Evolutionary conservation across 2,329 filamentous ascomycete species (phyloP).

Genomic region (Tolypocladium nubicola): DNA sequence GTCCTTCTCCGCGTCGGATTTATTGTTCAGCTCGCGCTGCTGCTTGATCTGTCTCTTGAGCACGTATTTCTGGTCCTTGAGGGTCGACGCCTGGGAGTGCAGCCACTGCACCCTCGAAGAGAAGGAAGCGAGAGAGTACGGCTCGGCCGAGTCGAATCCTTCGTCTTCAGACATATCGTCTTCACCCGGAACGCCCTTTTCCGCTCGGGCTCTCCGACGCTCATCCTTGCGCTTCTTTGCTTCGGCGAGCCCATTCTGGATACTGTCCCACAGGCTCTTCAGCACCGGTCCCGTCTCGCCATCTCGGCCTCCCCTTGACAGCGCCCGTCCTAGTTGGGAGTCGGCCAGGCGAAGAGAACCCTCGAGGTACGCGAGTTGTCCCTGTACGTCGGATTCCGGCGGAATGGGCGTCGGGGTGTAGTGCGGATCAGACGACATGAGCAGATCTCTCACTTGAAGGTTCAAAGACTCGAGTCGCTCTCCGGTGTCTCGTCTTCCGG

Average conservation of each 20-base stretch:
- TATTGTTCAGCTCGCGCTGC: conserved; percentile 84
- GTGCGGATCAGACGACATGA: conserved; percentile 35
- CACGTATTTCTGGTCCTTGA: conserved; percentile 83
- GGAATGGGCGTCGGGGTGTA: conserved; percentile 48
- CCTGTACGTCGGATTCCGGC: conserved; percentile 46
- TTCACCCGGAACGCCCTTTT: conserved; percentile 48
- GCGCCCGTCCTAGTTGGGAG: conserved; percentile 27
- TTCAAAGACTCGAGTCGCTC: conserved; percentile 53
- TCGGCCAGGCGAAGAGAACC: conserved; percentile 43
- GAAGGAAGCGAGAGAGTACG: conserved; percentile 67
- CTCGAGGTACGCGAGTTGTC: conserved; percentile 60
- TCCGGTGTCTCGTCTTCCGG: conserved; percentile 26
- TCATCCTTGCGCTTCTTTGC: conserved; percentile 44
- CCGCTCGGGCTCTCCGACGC: conserved; percentile 38
- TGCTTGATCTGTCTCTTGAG: conserved; percentile 90
- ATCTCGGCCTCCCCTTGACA: conserved; percentile 18
- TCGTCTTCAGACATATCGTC: conserved; percentile 55
- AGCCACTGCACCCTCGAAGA: conserved; percentile 69
- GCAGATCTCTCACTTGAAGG: conserved; percentile 48
- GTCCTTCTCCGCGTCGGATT: conserved; percentile 65
- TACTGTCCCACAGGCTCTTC: conserved; percentile 45
- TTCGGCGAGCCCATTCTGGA: conserved; percentile 39
- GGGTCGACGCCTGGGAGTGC: conserved; percentile 61
- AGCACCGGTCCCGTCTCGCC: conserved; percentile 48
- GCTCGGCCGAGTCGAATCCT: conserved; percentile 42